phyloP scores from a whole-genome alignment of 2,329 filamentous ascomycete genomes.

The Cytospora mali region DNA sequence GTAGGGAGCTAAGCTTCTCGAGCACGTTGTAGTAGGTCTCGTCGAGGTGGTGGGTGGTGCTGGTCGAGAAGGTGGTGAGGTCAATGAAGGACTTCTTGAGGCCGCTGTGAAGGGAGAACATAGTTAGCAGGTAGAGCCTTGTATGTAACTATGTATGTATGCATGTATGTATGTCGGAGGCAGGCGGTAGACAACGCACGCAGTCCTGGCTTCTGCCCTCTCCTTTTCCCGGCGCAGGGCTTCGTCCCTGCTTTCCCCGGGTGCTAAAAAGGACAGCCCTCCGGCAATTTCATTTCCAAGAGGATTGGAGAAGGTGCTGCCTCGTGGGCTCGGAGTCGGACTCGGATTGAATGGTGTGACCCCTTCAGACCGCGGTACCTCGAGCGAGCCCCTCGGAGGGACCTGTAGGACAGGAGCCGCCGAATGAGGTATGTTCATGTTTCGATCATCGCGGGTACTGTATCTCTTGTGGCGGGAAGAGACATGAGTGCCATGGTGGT shows the following conservation, averaged over 20 bases:
- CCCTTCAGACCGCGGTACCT: slow-evolving; percentile 49
- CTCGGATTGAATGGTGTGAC: slow-evolving; percentile 47
- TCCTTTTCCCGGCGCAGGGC: slow-evolving; percentile 46
- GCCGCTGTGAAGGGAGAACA: slow-evolving; percentile 42
- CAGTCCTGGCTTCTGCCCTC: slow-evolving; percentile 42
- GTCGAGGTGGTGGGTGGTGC: slow-evolving; percentile 68
- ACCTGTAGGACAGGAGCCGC: slow-evolving; percentile 33
- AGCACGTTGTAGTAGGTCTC: slow-evolving; percentile 74
- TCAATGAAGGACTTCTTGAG: slow-evolving; percentile 55
- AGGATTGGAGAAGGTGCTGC: slow-evolving; percentile 42
- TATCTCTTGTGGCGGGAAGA: slow-evolving; percentile 40
- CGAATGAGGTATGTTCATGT: slow-evolving; percentile 35
- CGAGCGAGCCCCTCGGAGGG: slow-evolving; percentile 44
- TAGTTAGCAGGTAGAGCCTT: slow-evolving; percentile 19
- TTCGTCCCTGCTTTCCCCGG: slow-evolving; percentile 41
- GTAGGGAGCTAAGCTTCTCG: slow-evolving; percentile 66
- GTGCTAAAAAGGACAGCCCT: slow-evolving; percentile 16
- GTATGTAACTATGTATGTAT: too few species aligned
- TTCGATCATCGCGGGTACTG: slow-evolving; percentile 38
- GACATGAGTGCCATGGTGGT: slow-evolving; percentile 36
- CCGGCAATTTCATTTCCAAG: slow-evolving; percentile 31
- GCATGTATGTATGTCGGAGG: too few species aligned
- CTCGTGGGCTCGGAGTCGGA: slow-evolving; percentile 47
- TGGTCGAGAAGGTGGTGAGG: slow-evolving; percentile 62
- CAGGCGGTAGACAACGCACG: slow-evolving; percentile 40